These are phyloP conservation scores for Hypoxylon lienhwacheense DNA, from an alignment of 495 filamentous ascomycete species.

Conservation along the genomic window DNA sequence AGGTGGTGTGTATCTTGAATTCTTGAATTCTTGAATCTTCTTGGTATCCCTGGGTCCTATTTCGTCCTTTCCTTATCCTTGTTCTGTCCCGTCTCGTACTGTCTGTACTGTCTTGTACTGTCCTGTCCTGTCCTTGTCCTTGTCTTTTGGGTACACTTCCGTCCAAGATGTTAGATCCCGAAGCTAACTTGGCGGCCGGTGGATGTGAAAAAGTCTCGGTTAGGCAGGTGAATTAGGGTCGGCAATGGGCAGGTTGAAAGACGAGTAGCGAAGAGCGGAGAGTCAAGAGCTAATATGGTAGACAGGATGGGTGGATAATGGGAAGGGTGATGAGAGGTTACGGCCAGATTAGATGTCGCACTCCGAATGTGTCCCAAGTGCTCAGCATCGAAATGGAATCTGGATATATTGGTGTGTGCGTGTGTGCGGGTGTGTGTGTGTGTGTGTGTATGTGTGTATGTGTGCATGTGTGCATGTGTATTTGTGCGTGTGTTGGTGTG, in stretches of 20 bases:
- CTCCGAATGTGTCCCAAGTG: constrained; percentile 17
- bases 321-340: not conserved
- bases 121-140: too few relatives aligned
- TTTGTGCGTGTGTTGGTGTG: constrained; percentile 30
- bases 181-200: constrained; percentile 27
- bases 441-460: too few relatives aligned
- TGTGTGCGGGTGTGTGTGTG: too few relatives aligned
- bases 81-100: too few relatives aligned
- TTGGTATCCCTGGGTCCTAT: too few relatives aligned
- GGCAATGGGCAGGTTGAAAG: constrained; percentile 22
- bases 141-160: too few relatives aligned
- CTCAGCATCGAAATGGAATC: constrained; percentile 22
- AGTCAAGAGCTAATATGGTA: not conserved
- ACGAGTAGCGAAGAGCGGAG: constrained; percentile 14
- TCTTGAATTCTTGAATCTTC: constrained; percentile 6
- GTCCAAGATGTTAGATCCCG: constrained; percentile 33
- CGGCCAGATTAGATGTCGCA: constrained; percentile 27
- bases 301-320: not conserved
- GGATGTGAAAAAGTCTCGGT: constrained; percentile 28
- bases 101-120: too few relatives aligned
- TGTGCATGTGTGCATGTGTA: too few relatives aligned
- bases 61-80: too few relatives aligned
- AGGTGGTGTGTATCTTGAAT: too few relatives aligned
- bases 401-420: too few relatives aligned
- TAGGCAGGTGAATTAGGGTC: constrained; percentile 27